Evolutionary conservation across 2,329 filamentous ascomycete species (phyloP), one percentile per base, ranked within the genome.

Genomic region (Incumbomyces lentus): DNA sequence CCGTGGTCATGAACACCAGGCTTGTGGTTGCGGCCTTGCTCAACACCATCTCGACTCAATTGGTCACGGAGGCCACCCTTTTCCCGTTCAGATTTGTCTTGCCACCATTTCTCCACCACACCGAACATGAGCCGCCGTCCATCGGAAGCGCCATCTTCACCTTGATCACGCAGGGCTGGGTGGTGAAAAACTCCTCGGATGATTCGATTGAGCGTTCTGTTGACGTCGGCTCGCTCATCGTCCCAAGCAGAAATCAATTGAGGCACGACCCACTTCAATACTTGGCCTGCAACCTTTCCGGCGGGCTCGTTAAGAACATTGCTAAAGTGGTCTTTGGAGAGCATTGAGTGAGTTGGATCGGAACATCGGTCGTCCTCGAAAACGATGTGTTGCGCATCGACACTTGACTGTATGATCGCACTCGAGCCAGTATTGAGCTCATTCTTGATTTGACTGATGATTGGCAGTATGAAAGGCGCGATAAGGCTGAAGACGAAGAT

Each of bases 281-380:
- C 79, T 58, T 81, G 78, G 52, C 82, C 84, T 19, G 89, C 87
- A 49, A 88, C 78, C 58, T 82, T 83, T 47, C 89, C 89, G 38
- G 87, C 89, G 36, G 88, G 77, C 62, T 95, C 88, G 62, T 95
- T 95, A 49, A 95, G 75, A 29, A 89, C 72, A 60, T 93, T 93
- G 53, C 83, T 85, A 64, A 95, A 95, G 66, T 95, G 89, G 59
- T 95, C 89, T 69, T 95, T 95, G 49, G 87, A 88, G 44, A 95
- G 71, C 89, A 95, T 95, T 16, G 86, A 93, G 69, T 95, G 89
- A 1, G 89, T 95, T 0, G 89, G 90, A 59, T 95, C 83, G 16
- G 79, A 80, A 52, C 71, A 84, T 43, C 75, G 52, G 59, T 93
- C 82, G 54, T 95, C 81, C 37, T 84, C 68, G 65, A 95, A 95